Evolutionary conservation across 1,139 yeast genomes (phyloP).

Genomic region (Debaryomyces sp.): DNA sequence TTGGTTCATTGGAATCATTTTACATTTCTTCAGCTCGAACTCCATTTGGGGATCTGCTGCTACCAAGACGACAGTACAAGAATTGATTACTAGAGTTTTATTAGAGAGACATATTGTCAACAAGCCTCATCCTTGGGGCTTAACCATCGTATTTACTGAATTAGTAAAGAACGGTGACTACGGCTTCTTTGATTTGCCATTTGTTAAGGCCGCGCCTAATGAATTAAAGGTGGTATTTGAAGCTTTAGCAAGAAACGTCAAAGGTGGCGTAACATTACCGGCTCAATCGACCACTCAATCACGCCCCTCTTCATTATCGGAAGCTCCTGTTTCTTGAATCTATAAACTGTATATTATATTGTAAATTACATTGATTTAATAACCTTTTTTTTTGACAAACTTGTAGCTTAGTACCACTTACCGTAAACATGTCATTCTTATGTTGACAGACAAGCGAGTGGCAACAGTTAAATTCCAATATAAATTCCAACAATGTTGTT

Average conservation of each 20-base stretch:
- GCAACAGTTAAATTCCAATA: no score
- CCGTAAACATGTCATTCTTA: no score
- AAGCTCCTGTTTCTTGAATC: constrained; percentile 4
- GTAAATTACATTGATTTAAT: constrained; percentile 1
- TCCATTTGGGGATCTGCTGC: constrained; percentile 48
- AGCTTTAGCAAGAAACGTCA: constrained; percentile 51
- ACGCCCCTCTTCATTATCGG: not conserved
- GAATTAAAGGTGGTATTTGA: constrained; percentile 63
- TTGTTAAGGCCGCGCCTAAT: constrained; percentile 65
- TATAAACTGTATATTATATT: constrained; percentile 14
- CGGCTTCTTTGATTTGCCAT: constrained; percentile 74
- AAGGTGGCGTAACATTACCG: constrained; percentile 18
- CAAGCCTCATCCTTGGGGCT: constrained; percentile 98
- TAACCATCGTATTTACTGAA: constrained; percentile 81
- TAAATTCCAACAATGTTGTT: no score
- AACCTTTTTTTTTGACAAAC: no score
- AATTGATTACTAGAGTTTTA: constrained; percentile 77
- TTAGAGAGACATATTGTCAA: constrained; percentile 85
- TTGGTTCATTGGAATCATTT: constrained; percentile 76
- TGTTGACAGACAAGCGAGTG: no score
- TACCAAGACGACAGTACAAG: constrained; percentile 64
- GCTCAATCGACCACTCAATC: not conserved
- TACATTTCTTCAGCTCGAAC: constrained; percentile 69
- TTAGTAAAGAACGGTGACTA: constrained; percentile 70
- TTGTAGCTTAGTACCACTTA: no score